Evolutionary conservation across 768 basidiomycete species (phyloP), one percentile per base, ranked within the genome.

Genomic region (Coprinopsis cinerea): DNA sequence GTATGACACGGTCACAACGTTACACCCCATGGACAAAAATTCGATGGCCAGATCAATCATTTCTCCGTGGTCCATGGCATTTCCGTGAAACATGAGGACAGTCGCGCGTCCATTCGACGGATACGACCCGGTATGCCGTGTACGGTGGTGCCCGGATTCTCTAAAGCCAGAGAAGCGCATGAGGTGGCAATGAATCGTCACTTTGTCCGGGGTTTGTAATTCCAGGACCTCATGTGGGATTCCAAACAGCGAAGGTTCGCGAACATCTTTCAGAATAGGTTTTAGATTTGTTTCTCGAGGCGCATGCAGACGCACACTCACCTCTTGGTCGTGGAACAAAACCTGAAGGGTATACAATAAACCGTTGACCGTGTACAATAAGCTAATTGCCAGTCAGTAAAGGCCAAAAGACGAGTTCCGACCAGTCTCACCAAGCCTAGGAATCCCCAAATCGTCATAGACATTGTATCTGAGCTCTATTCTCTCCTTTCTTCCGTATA

Each of bases 1-100:
- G 64, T 97, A 97, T 37, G 88, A 92, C 3, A 92, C 65, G 72
- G 92, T 84, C 42, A 96, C 69, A 0, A 94, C 90, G 56, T 93
- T 92, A 60, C 88, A 94, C 17, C 82, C 74, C 74, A 83, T 76
- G 56, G 74, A 70, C 17, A 75, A 82, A 57, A 93, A 87, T 26
- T 82, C 67, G 24, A 70, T 67, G 0, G 85, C 91, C 14, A 84
- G 63, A 2, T 84, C 80, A 48, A 90, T 72, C 1, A 88, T 74
- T 57, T 92, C 85, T 3, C 89, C 88, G 36, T 79, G 71, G 55
- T 86, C 84, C 53, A 82, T 82, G 0, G 78, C 81, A 53, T 88
- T 87, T 2, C 92, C 93, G 57, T 95, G 92, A 50, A 94, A 91
- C 75, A 95, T 81, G 34, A 97, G 66, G 3, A 94, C 73, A 0